Evolutionary conservation across 2,329 filamentous ascomycete genomes (phyloP), one percentile per base, ranked within the genome.

Genomic region (Malbranchea zuffiana): DNA sequence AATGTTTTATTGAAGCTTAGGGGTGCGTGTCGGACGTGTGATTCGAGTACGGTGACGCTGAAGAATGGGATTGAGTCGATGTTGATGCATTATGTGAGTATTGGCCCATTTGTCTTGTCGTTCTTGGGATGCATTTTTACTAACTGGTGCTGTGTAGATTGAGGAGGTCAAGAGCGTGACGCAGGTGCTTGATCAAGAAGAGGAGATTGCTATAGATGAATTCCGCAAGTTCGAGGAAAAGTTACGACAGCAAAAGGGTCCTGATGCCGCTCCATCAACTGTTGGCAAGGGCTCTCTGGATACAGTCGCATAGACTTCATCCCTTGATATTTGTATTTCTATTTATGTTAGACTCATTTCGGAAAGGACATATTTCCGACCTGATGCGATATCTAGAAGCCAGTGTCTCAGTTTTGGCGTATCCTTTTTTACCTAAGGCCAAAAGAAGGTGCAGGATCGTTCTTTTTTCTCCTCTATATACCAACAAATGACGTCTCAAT

Each of bases 61-160:
- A 94, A 93, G 70, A 96, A 92, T 57, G 90, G 90, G 5, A 98
- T 98, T 49, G 90, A 98, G 70, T 84, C 83, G 47, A 96, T 98
- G 90, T 61, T 96, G 57, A 95, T 94, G 84, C 84, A 88, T 60
- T 90, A 90, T 60, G 82, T 86, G 61, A 73, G 80, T 75, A 30
- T 23, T 12, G 36, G 36, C 20, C 11, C 13, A 6, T 10, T 26
- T 26, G 36, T 29, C 15, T 36, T 35, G 4, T 20, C 35, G 17
- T 31, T 28, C 34, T n/a, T 25, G 5, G 4, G 6, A 4, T 4
- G 10, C 10, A 6, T n/a, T 5, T 17, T 26, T 31, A 11, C 26
- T 35, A 20, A 32, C 13, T 13, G 27, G 10, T 16, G 31, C 13
- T 18, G 54, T 58, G 48, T 62, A 94, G 75, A 94, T 96, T 47